These are phyloP conservation scores for Rhodotorula kratochvilovae DNA, from an alignment of 768 basidiomycete species.

Conservation along the genomic window DNA sequence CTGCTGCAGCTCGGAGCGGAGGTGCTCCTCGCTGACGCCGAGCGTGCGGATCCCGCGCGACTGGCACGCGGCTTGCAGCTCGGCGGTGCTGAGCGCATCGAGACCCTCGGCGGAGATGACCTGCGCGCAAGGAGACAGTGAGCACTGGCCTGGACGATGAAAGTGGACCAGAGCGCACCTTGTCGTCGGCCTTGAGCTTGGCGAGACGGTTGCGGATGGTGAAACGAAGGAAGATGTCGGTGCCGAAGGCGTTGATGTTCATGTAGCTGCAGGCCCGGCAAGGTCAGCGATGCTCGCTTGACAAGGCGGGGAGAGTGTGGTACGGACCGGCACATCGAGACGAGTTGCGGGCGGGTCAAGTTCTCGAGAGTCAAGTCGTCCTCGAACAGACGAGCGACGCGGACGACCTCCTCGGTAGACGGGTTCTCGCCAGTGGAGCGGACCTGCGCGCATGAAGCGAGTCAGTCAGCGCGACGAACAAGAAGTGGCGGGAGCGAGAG, in stretches of 20 bases:
- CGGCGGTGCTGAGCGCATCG: constrained; percentile 80
- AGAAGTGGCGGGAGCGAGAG: background rate
- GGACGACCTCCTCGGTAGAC: constrained; percentile 79
- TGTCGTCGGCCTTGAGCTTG: constrained; percentile 83
- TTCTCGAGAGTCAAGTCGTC: constrained; percentile 98
- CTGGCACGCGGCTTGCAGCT: constrained; percentile 88
- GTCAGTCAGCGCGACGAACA: background rate
- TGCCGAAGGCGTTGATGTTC: constrained; percentile 97
- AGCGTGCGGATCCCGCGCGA: constrained; percentile 86
- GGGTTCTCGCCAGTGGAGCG: constrained; percentile 93
- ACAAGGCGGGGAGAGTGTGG: background rate
- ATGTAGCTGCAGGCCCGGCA: constrained; percentile 58
- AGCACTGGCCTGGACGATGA: background rate
- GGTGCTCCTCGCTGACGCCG: constrained; percentile 70
- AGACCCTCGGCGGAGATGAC: constrained; percentile 84
- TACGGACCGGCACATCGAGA: constrained; percentile 73
- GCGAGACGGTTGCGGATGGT: constrained; percentile 77
- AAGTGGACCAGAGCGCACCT: constrained; percentile 40
- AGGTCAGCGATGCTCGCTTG: no score
- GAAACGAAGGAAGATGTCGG: constrained; percentile 94
- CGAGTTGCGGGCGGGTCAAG: constrained; percentile 92
- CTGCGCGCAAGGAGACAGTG: constrained; percentile 46
- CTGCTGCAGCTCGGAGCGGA: constrained; percentile 81
- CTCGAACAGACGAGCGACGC: constrained; percentile 93
- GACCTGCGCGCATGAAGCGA: constrained; percentile 53